Percentiles rank a stretch among this genome's conserved stretches.
Conservation (phyloP, 331 rosid species). For the Prunus yedoensis region DNA sequence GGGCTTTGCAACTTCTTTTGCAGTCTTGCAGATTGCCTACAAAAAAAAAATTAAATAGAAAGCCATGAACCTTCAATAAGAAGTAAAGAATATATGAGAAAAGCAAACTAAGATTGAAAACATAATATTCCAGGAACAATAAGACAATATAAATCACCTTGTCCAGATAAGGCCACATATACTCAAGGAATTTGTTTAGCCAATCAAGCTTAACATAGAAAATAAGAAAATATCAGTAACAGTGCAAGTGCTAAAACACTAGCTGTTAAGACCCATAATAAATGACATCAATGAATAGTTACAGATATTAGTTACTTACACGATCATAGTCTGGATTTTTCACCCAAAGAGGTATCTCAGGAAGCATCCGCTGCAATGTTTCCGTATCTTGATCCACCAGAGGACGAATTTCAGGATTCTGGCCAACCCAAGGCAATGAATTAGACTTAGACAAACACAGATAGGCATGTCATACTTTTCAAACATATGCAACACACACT, state of each 20-base stretch:
- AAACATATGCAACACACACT: background rate
- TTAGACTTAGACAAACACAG: constrained; percentile 1
- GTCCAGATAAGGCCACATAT: constrained; percentile 92
- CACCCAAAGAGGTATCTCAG: constrained; percentile 91
- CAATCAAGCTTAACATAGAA: constrained; percentile 60
- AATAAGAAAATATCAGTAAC: background rate
- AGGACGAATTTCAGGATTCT: constrained; percentile 66
- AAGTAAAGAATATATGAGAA: constrained; percentile 1
- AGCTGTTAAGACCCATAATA: background rate
- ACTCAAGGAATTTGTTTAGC: constrained; percentile 71
- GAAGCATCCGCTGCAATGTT: constrained; percentile 71
- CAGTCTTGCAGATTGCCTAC: constrained; percentile 88
- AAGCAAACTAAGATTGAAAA: background rate
- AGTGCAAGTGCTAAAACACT: constrained; percentile 3
- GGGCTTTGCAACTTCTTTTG: constrained; percentile 65
- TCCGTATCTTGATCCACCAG: constrained; percentile 64
- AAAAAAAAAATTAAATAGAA: constrained; percentile 1
- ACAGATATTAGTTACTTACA: constrained; percentile 33
- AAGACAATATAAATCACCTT: constrained; percentile 45
- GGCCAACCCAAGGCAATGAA: constrained; percentile 20
- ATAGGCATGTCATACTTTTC: background rate
- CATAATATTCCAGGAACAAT: background rate
- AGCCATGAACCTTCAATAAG: background rate
- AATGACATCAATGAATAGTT: background rate
- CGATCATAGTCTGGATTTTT: constrained; percentile 93